phyloP scores from a whole-genome alignment of 768 basidiomycete species.

The Asterophora parasitica region DNA sequence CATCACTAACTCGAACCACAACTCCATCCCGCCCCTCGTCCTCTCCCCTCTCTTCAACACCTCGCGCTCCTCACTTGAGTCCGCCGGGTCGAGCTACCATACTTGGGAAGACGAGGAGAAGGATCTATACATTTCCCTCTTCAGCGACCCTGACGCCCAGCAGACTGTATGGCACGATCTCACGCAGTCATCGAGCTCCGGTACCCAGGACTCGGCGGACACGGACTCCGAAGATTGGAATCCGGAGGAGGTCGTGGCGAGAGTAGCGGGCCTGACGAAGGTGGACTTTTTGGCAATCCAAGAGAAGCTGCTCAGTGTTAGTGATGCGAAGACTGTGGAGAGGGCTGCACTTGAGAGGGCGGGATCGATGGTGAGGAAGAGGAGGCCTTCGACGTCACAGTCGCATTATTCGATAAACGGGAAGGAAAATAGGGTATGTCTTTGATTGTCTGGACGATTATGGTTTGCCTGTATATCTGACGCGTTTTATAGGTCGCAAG shows the following conservation, averaged over 20 bases:
- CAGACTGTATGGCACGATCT: slow-evolving; percentile 66
- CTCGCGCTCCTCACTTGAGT: slow-evolving; percentile 76
- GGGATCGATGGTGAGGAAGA: slow-evolving; percentile 61
- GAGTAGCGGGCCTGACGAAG: slow-evolving; percentile 64
- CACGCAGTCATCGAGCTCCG: slow-evolving; percentile 34
- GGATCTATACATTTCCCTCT: slow-evolving; percentile 48
- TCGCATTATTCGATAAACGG: slow-evolving; percentile 63
- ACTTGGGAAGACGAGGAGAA: slow-evolving; percentile 64
- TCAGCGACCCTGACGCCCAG: slow-evolving; percentile 46
- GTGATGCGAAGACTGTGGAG: slow-evolving; percentile 47
- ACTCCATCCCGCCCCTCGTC: slow-evolving; percentile 53
- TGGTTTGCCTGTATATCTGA: slow-evolving; percentile 2
- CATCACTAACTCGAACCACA: slow-evolving; percentile 27
- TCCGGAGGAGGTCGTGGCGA: slow-evolving; percentile 61
- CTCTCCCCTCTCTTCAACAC: slow-evolving; percentile 70
- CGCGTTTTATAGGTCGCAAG: slow-evolving; percentile 45
- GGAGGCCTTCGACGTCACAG: slow-evolving; percentile 80
- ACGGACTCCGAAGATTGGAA: slow-evolving; percentile 39
- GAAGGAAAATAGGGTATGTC: slow-evolving; percentile 34
- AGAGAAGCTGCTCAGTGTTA: slow-evolving; percentile 66
- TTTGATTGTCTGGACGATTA: slow-evolving; percentile 12
- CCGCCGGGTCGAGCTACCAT: slow-evolving; percentile 82
- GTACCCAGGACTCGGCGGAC: slow-evolving; percentile 45
- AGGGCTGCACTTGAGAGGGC: slow-evolving; percentile 56
- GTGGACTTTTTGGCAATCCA: slow-evolving; percentile 70